phyloP scores from a whole-genome alignment of 2,329 filamentous ascomycete species.

The Coniochaeta sp. region DNA sequence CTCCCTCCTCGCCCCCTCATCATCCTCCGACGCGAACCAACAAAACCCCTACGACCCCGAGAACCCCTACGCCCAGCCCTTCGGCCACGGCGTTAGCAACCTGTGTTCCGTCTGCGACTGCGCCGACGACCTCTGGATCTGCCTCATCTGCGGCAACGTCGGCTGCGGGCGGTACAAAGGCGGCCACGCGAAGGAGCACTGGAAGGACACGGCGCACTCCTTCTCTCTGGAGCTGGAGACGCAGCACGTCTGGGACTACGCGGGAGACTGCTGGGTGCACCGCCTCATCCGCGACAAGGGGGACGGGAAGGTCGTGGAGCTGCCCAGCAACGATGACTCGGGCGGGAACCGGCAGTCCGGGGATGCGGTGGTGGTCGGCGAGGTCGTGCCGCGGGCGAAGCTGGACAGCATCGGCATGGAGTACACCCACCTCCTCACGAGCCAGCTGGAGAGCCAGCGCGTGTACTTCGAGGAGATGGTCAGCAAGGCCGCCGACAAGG shows the following conservation, averaged over 20 bases:
- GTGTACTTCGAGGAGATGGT: slow-evolving; percentile 93
- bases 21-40: slow-evolving; percentile 14
- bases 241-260: slow-evolving; percentile 97
- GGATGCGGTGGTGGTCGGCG: slow-evolving; percentile 21
- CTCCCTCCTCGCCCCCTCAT: slow-evolving; percentile 18
- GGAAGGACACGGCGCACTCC: slow-evolving; percentile 80
- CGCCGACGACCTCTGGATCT: slow-evolving; percentile 85
- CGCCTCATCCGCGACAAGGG: slow-evolving; percentile 90
- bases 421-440: slow-evolving; percentile 89
- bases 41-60: slow-evolving; percentile 31
- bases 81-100: slow-evolving; percentile 55
- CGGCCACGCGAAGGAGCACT: slow-evolving; percentile 89
- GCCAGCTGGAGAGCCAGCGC: slow-evolving; percentile 86
- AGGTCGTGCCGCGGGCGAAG: slow-evolving; percentile 64
- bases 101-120: slow-evolving; percentile 78
- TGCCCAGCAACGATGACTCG: slow-evolving; percentile 47
- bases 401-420: slow-evolving; percentile 78
- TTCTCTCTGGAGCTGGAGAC: slow-evolving; percentile 91
- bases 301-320: slow-evolving; percentile 84
- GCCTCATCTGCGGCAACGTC: slow-evolving; percentile 84
- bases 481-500: slow-evolving; percentile 83
- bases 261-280: slow-evolving; percentile 91
- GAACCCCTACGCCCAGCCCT: slow-evolving; percentile 47
- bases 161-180: slow-evolving; percentile 93
- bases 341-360: slow-evolving; percentile 5